Evolutionary conservation across 202 grass and related monocot genomes (phyloP).

Genomic region (Panicum hallii): DNA sequence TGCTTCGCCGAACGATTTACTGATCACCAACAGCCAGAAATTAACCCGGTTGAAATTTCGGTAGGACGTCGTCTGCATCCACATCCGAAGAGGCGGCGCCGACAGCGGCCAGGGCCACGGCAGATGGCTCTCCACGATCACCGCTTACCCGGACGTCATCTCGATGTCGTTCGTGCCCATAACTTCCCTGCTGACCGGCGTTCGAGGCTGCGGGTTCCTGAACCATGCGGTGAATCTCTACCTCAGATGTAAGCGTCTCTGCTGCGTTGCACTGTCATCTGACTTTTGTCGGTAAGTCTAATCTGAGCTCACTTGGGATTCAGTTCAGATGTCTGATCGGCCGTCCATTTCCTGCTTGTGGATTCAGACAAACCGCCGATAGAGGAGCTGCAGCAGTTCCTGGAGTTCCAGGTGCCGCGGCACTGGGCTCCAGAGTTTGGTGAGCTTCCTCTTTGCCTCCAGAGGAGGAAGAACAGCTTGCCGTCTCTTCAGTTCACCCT

Average conservation of each 20-base stretch:
- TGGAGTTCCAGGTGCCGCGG: constrained; percentile 90
- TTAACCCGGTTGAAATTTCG: neutral
- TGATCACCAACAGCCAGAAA: neutral
- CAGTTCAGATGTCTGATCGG: neutral
- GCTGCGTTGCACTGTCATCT: neutral
- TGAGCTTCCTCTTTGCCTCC: constrained; percentile 73
- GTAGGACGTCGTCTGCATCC: constrained; percentile 69
- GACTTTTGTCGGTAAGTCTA: neutral
- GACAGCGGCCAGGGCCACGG: constrained; percentile 57
- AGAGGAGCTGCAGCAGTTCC: constrained; percentile 80
- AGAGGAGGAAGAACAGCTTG: constrained; percentile 61
- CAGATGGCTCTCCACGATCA: constrained; percentile 75
- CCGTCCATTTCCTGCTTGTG: constrained; percentile 2
- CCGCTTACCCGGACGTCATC: constrained; percentile 58
- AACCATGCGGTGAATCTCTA: constrained; percentile 91
- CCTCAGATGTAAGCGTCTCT: constrained; percentile 71
- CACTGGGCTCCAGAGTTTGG: constrained; percentile 89
- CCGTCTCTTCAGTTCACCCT: constrained; percentile 79
- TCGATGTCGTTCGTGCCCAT: constrained; percentile 86
- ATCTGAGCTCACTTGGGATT: neutral
- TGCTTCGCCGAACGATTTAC: neutral
- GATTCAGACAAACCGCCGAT: constrained; percentile 86
- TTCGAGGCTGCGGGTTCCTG: constrained; percentile 70
- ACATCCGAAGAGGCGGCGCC: constrained; percentile 73
- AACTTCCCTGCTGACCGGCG: constrained; percentile 69